Conservation (phyloP, 2,329 filamentous ascomycete genomes). For the Kalaharituber pfeilii region DNA sequence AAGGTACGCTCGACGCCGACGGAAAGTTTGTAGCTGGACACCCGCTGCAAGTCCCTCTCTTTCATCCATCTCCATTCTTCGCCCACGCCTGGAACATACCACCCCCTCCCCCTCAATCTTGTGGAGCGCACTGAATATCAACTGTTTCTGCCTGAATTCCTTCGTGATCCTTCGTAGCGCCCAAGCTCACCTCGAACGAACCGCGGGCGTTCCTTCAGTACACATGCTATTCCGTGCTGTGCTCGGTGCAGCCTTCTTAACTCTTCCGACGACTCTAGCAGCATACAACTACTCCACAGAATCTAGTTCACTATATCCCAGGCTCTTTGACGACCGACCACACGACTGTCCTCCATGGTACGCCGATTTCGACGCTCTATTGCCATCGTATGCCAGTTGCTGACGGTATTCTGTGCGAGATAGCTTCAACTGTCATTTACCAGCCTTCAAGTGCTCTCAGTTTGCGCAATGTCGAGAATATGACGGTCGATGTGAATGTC, state of each 20-base stretch:
- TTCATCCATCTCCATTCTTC: too few relatives aligned
- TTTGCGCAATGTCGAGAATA: constrained; percentile 76
- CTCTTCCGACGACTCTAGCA: not conserved
- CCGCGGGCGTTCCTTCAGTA: not conserved
- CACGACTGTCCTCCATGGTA: constrained; percentile 64
- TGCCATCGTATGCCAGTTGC: constrained; percentile 9
- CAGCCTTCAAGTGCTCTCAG: constrained; percentile 79
- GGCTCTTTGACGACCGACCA: constrained; percentile 38
- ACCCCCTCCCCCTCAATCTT: too few relatives aligned
- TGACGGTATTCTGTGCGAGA: constrained; percentile 19
- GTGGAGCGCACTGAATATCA: too few relatives aligned
- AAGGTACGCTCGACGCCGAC: too few relatives aligned
- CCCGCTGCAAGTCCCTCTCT: too few relatives aligned
- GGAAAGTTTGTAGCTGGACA: too few relatives aligned
- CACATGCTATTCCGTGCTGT: not conserved
- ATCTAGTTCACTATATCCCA: not conserved
- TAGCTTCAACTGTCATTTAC: constrained; percentile 95
- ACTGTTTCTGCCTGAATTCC: too few relatives aligned
- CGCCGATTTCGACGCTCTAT: constrained; percentile 19
- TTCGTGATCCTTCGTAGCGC: too few relatives aligned
- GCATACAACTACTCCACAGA: not conserved
- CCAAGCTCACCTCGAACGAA: too few relatives aligned
- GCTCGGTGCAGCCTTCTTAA: not conserved
- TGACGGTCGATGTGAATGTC: constrained; percentile 85
- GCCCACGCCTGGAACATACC: too few relatives aligned